Conservation (phyloP, 257 asterid genomes). For the Gardenia jasminoides region DNA sequence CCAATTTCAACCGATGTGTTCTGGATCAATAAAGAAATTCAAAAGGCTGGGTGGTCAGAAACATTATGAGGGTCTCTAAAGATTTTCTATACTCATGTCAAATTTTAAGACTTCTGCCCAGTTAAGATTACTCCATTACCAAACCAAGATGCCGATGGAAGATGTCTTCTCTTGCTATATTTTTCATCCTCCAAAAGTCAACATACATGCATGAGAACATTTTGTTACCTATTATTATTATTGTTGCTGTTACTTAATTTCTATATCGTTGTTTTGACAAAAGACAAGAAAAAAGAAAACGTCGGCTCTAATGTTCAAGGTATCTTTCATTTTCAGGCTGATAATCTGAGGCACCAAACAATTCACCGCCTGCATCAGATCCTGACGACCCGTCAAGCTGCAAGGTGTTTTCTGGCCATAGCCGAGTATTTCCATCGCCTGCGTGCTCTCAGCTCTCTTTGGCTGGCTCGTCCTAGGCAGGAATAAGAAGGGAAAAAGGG, state of each 20-base stretch:
- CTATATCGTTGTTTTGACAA: background rate
- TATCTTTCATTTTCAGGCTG: constrained; percentile 49
- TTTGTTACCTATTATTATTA: background rate
- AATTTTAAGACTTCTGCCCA: constrained; percentile 13
- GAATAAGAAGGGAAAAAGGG: constrained; percentile 25
- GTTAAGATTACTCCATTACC: background rate
- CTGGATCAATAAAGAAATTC: background rate
- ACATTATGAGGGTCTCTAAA: background rate
- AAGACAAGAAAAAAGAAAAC: no score
- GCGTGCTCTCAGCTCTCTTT: constrained; percentile 81
- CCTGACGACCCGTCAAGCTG: constrained; percentile 66
- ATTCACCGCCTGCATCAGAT: constrained; percentile 67
- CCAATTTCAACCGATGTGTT: background rate
- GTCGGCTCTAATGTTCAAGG: background rate
- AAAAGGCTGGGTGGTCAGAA: constrained; percentile 2
- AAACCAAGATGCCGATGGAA: background rate
- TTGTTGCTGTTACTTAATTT: background rate
- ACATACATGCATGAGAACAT: constrained; percentile 18
- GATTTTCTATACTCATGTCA: constrained; percentile 10
- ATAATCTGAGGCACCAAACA: constrained; percentile 66
- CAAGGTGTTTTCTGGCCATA: constrained; percentile 66
- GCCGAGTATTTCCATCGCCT: constrained; percentile 84
- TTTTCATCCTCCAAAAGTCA: constrained; percentile 13
- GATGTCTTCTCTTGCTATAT: background rate
- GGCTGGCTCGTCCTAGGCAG: constrained; percentile 68